Base-by-base conservation (phyloP, 805 yeast species). In the Huiozyma sinensis region DNA sequence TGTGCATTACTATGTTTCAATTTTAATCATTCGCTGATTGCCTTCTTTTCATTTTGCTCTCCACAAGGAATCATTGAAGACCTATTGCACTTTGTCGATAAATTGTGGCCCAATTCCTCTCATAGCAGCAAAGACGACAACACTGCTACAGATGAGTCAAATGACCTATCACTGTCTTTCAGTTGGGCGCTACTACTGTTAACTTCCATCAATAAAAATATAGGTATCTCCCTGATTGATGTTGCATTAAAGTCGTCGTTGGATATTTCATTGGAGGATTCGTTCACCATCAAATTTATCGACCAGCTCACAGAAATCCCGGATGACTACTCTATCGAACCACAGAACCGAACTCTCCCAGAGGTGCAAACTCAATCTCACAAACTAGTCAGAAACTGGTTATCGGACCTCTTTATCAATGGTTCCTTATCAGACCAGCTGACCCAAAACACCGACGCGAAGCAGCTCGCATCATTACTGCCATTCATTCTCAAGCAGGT, bases 341-440 rank as follows among this genome's bases (percentile, higher is more conserved):
- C 57, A 6, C 50, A 57, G 2, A 49, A 50, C 28, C 56, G 62
- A 28, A 49, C 52, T 17, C 54, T 50, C 8, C 53, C 58, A 6
- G 54, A 56, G 3, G 41, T 47, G 53, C 58, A 37, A 39, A 55
- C 45, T 43, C 51, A 50, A 29, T 55, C 64, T 44, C 49, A 56
- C 24, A 62, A 62, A 36, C 50, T 65, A 7, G 63, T 81, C 12
- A 75, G 76, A 38, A 82, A 77, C 27, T 90, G 97, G 97, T 74
- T 83, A 39, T 66, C 73, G 28, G 89, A 92, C 1, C 61, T 90
- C 36, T 88, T 84, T 62, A 89, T 86, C 48, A 79, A 84, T 31
- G 81, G 81, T 34, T 95, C 96, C 3, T 76, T 89, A 33, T 81
- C 95, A 0, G 97, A 90, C 61, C 89, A 83, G 38, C 64, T 88